Percentiles rank a stretch among this genome's conserved stretches.
phyloP scores from a whole-genome alignment of 345 rosid genomes.

The Abelmoschus esculentus region DNA sequence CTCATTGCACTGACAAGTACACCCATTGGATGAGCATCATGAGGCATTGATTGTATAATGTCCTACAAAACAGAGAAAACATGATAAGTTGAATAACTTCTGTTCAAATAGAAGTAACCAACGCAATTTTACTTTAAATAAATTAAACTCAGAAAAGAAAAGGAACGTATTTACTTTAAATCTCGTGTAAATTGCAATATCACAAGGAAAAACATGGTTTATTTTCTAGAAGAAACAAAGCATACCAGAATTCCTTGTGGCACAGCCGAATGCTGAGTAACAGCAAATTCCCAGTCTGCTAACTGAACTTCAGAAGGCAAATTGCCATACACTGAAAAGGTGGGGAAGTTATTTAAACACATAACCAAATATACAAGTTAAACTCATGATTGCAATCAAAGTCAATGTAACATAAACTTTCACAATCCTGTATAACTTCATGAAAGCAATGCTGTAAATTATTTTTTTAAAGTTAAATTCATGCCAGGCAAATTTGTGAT shows the following conservation, averaged over 20 bases:
- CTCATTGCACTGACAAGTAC: slow-evolving; percentile 95
- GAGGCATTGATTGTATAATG: slow-evolving; percentile 95
- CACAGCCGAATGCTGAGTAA: slow-evolving; percentile 94
- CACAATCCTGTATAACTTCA: not conserved
- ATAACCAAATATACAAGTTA: not conserved
- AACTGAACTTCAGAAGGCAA: slow-evolving; percentile 66
- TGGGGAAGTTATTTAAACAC: not conserved
- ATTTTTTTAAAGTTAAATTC: not conserved
- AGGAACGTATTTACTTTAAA: not conserved
- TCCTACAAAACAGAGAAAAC: slow-evolving; percentile 45
- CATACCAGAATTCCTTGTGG: slow-evolving; percentile 84
- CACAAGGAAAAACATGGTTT: not conserved
- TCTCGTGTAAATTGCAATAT: not conserved
- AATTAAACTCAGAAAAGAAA: not conserved
- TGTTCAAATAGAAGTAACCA: not conserved
- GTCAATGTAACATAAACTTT: not conserved
- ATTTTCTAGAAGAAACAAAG: slow-evolving; percentile 2
- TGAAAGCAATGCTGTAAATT: not conserved
- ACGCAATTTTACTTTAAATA: not conserved
- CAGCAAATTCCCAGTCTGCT: slow-evolving; percentile 92
- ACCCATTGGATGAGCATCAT: slow-evolving; percentile 99
- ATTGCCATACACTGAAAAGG: slow-evolving; percentile 76
- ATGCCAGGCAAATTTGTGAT: not conserved
- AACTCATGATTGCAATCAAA: not conserved
- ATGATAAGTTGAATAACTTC: not conserved